Base-by-base conservation (phyloP, 495 filamentous ascomycete genomes). In the Choiromyces venosus region DNA sequence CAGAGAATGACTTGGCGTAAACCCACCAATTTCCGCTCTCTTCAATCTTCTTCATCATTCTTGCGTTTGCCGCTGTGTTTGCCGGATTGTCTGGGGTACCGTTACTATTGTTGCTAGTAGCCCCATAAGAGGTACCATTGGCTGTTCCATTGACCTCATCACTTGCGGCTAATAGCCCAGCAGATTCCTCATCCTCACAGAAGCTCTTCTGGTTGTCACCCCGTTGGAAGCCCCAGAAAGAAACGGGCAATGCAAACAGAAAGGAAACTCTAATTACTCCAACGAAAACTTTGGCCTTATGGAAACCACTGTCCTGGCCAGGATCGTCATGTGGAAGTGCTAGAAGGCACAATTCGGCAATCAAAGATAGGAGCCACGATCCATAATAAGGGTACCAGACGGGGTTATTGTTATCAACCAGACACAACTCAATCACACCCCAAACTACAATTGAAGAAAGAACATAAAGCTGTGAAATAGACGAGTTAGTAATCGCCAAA, bases 351-450 rank as follows among this genome's bases (percentile, higher is more conserved):
- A 83, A 77, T 79, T 91, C 89, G 8, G 85, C 84, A 18, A 84
- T 67, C 8, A 89, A 78, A 21, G 84, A 85, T 35, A 90, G 72
- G 35, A 85, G 75, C 83, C 89, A 88, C 8, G 86, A 85, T 16
- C 87, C 88, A 44, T 84, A 86, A 73, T 87, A 89, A 0, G 88
- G 87, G 72, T 90, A 88, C 89, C 89, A 90, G 25, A 89, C 86
- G 14, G 85, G 83, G 65, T 84, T 83, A 65, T 81, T 69, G 21
- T 82, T 81, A 64, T 86, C 86, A 35, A 82, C 81, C 8, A 90
- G 82, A 10, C 83, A 83, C 35, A 86, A 83, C 73, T 87, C 83
- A 70, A 88, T 82, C 36, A 88, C 82, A 10, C 86, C 86, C 77
- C 86, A 89, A 8, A 85, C 83, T 40, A 91, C 77, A 64, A 86